Percentiles rank a stretch among this genome's conserved stretches.
Conservation (phyloP, 345 rosid genomes). For the Populus alba region DNA sequence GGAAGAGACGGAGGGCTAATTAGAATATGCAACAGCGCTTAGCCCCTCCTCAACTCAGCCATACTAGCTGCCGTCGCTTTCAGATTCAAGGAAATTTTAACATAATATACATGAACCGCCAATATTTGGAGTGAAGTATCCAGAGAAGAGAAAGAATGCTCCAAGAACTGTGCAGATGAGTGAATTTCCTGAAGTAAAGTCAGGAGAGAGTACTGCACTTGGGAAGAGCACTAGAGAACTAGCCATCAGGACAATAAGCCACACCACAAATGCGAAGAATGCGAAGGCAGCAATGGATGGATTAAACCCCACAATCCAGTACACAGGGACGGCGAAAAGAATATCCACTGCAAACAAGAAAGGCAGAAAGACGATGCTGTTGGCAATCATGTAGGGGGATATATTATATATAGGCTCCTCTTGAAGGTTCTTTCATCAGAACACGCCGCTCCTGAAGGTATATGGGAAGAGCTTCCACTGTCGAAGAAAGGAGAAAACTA, state of each 20-base stretch:
- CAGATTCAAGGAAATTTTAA: conserved; percentile 1
- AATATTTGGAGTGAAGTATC: conserved; percentile 87
- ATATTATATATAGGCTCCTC: conserved; percentile 73
- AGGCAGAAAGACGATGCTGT: conserved; percentile 72
- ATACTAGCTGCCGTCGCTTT: too few species aligned
- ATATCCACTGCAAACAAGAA: conserved; percentile 64
- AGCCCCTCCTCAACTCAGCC: too few species aligned
- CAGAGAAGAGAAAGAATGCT: conserved; percentile 82
- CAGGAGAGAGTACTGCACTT: conserved; percentile 74
- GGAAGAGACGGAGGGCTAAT: too few species aligned
- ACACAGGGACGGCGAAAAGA: conserved; percentile 69
- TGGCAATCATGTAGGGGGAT: conserved; percentile 89
- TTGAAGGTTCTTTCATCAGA: conserved; percentile 80
- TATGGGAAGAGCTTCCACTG: conserved; percentile 90
- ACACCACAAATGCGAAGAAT: conserved; percentile 68
- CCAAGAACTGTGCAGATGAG: conserved; percentile 82
- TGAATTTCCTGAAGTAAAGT: conserved; percentile 79
- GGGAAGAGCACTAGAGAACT: conserved; percentile 77
- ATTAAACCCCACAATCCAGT: conserved; percentile 87
- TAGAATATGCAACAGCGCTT: too few species aligned
- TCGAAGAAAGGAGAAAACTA: conserved; percentile 83
- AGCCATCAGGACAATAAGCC: conserved; percentile 79
- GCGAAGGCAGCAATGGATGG: conserved; percentile 59
- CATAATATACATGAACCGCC: conserved; percentile 94
- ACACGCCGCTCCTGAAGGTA: conserved; percentile 82